These are phyloP conservation scores for Solanum chacoense DNA, from an alignment of 305 asterid genomes.

Conservation along the genomic window DNA sequence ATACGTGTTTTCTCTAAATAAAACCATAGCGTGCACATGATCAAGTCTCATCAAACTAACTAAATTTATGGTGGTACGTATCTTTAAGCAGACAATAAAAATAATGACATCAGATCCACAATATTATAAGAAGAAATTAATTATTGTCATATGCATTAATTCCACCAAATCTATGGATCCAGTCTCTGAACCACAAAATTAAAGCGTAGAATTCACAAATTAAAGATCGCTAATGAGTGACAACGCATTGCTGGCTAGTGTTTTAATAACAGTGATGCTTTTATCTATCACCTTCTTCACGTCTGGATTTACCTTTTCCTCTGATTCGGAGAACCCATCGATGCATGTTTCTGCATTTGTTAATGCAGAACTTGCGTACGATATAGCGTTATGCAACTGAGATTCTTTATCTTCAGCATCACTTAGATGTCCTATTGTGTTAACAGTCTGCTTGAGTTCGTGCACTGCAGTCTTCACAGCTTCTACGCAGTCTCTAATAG, in stretches of 20 bases:
- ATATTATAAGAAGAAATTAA: background rate
- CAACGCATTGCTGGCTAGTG: background rate
- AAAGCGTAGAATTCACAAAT: background rate
- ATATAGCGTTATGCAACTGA: conserved; percentile 10
- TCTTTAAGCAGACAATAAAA: background rate
- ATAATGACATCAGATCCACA: background rate
- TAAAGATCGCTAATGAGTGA: background rate
- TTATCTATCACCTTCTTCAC: background rate
- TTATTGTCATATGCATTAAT: background rate
- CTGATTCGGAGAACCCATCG: background rate
- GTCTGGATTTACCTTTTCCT: background rate
- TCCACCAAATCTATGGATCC: background rate
- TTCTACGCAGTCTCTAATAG: conserved; percentile 47
- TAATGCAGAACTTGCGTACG: background rate
- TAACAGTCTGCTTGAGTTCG: conserved; percentile 35
- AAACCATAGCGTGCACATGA: background rate
- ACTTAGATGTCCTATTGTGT: conserved; percentile 28
- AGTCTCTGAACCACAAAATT: background rate
- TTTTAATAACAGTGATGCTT: background rate
- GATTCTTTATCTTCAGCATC: conserved; percentile 29
- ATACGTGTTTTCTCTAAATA: too few species aligned
- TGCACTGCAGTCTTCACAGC: conserved; percentile 35
- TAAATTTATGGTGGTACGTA: background rate
- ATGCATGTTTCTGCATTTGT: background rate
- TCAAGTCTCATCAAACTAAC: background rate